Base-by-base conservation (phyloP, 2,329 filamentous ascomycete species). In the Colletotrichum horii region DNA sequence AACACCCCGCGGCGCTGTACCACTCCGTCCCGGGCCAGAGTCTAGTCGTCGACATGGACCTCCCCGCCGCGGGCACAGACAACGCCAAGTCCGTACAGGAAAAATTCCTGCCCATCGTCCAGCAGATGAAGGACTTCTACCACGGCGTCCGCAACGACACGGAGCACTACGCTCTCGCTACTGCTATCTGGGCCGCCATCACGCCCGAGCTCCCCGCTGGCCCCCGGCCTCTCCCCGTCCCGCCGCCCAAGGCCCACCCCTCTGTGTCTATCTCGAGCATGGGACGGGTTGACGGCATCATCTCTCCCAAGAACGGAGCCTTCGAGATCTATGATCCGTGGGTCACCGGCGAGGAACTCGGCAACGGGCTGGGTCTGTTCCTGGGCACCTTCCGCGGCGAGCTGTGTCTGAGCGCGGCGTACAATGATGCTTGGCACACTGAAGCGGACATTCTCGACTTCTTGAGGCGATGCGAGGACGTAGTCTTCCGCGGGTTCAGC, bases 291-390 rank as follows among this genome's bases (percentile, higher is more conserved):
- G 86, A 88, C 26, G 71, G 77, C 11, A 80, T 86, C 1, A 80
- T 88, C 2, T 34, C 70, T 0, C 80, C 80, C 1, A 76, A 73
- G 4, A 77, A 78, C 4, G 83, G 82, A 0, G 28, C 52, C 0
- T 79, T 87, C 2, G 78, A 81, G 14, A 74, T 84, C 0, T 64
- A 80, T 3, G 77, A 84, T 15, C 85, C 86, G 1, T 88, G 87
- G 86, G 86, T 87, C 0, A 87, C 85, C 0, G 86, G 86, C 0
- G 87, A 88, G 70, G 86, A 88, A 71, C 78, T 88, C 3, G 81
- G 85, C 0, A 87, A 79, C 30, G 82, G 83, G 0, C 22, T 84
- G 16, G 84, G 79, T 0, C n/a, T 88, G n/a, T 88, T 86, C 48
- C 74, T 88, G 22, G 85, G 83, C 0, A 87, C 83, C 0, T 87